phyloP scores from a whole-genome alignment of 2,329 filamentous ascomycete genomes.

The Paraconiothyrium brasiliense region DNA sequence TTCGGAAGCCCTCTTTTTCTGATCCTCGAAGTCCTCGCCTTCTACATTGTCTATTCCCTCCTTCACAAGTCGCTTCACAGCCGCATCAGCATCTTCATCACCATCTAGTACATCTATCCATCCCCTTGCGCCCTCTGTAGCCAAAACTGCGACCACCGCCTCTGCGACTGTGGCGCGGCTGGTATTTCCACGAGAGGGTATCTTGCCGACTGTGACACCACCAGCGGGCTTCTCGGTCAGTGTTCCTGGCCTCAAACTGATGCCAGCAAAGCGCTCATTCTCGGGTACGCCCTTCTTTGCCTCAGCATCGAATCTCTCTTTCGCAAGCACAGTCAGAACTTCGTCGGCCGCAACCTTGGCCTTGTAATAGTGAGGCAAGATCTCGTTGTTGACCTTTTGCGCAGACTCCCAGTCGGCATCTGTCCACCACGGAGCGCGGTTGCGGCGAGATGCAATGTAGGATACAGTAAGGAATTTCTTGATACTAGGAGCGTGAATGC shows the following conservation, averaged over 20 bases:
- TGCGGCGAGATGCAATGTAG: conserved; percentile 61
- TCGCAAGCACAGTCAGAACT: conserved; percentile 58
- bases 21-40: conserved; percentile 61
- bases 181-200: conserved; percentile 52
- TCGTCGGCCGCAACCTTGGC: conserved; percentile 67
- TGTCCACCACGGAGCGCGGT: conserved; percentile 60
- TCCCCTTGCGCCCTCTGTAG: conserved; percentile 58
- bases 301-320: conserved; percentile 41
- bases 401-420: conserved; percentile 58
- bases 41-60: conserved; percentile 59
- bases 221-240: conserved; percentile 60
- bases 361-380: conserved; percentile 61
- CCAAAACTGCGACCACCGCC: conserved; percentile 60
- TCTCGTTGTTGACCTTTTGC: conserved; percentile 58
- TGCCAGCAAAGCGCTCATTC: conserved; percentile 57
- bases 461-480: conserved; percentile 66
- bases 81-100: conserved; percentile 56
- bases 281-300: conserved; percentile 35
- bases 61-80: conserved; percentile 57
- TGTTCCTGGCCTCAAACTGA: conserved; percentile 61
- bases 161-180: conserved; percentile 62
- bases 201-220: conserved; percentile 60
- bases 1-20: conserved; percentile 42
- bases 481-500: conserved; percentile 55
- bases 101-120: conserved; percentile 66